A percentile compares a stretch with the other conserved stretches of the same genome.
These are phyloP conservation scores for Pseudofabraea citricarpa DNA, from an alignment of 2,329 filamentous ascomycete genomes.

Conservation along the genomic window DNA sequence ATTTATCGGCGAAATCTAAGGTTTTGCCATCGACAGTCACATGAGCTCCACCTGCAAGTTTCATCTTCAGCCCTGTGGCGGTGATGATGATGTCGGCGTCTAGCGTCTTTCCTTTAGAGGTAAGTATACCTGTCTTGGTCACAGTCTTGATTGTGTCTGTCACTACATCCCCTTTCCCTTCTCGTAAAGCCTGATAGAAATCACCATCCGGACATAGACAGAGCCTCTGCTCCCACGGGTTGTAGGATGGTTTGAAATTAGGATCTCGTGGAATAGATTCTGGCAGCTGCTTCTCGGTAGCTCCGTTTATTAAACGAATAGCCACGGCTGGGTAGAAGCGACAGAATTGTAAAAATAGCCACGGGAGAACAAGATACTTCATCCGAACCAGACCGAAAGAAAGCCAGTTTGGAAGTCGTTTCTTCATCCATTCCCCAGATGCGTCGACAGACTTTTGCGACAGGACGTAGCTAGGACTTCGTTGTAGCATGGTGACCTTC, in stretches of 20 bases:
- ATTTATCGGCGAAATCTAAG: conserved; percentile 42
- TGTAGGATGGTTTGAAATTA: conserved; percentile 59
- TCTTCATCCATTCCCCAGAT: neutral
- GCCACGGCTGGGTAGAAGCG: conserved; percentile 44
- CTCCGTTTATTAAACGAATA: conserved; percentile 36
- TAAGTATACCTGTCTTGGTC: conserved; percentile 42
- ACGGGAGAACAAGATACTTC: conserved; percentile 39
- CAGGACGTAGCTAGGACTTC: conserved; percentile 67
- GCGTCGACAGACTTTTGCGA: conserved; percentile 27
- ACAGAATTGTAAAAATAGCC: conserved; percentile 41
- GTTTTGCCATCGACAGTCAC: conserved; percentile 48
- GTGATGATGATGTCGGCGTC: conserved; percentile 62
- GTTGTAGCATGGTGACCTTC: conserved; percentile 74
- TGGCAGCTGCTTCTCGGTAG: conserved; percentile 45
- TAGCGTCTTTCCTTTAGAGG: conserved; percentile 40
- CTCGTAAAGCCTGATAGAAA: conserved; percentile 43
- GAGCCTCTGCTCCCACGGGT: conserved; percentile 67
- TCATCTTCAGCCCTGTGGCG: conserved; percentile 57
- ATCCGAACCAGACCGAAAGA: conserved; percentile 42
- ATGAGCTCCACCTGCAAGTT: conserved; percentile 45
- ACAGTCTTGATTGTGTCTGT: conserved; percentile 47
- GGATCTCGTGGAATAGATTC: conserved; percentile 45
- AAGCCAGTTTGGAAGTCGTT: conserved; percentile 37
- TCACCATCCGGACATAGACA: conserved; percentile 58
- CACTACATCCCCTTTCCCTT: conserved; percentile 37